Conservation (phyloP, 805 yeast genomes). For the Starmerella bombi region DNA sequence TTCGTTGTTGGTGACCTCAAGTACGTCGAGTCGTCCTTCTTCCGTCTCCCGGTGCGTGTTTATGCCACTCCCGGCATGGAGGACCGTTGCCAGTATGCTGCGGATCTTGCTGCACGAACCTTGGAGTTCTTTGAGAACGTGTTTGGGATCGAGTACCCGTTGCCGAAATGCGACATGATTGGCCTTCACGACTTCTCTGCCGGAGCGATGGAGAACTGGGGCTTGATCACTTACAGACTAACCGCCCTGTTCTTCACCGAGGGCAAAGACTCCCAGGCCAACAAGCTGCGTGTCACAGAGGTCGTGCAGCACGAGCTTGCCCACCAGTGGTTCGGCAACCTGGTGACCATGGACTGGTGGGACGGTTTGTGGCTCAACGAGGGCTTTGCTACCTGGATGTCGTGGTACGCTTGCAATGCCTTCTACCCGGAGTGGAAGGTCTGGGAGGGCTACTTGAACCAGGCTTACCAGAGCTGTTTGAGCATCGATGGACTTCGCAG, state of each 20-base stretch:
- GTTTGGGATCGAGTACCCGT: slow-evolving; percentile 60
- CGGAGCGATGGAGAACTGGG: slow-evolving; percentile 91
- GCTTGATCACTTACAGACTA: slow-evolving; percentile 56
- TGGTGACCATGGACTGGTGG: slow-evolving; percentile 92
- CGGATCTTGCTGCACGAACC: slow-evolving; percentile 50
- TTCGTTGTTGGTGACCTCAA: slow-evolving; percentile 57
- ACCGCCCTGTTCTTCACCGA: slow-evolving; percentile 56
- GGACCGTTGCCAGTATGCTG: slow-evolving; percentile 47
- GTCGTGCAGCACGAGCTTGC: slow-evolving; percentile 80
- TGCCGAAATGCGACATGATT: slow-evolving; percentile 67
- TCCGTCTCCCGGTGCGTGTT: slow-evolving; percentile 53
- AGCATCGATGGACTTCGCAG: slow-evolving; percentile 54
- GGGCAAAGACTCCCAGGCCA: slow-evolving; percentile 44
- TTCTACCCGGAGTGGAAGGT: slow-evolving; percentile 75
- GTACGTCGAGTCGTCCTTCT: slow-evolving; percentile 43
- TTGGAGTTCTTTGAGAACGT: slow-evolving; percentile 51
- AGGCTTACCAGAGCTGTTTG: slow-evolving; percentile 61
- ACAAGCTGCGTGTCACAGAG: slow-evolving; percentile 61
- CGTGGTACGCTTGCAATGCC: slow-evolving; percentile 53
- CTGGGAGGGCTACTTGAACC: slow-evolving; percentile 64
- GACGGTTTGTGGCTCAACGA: slow-evolving; percentile 82
- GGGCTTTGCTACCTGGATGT: slow-evolving; percentile 83
- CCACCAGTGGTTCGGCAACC: slow-evolving; percentile 85
- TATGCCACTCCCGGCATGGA: slow-evolving; percentile 58
- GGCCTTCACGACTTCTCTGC: slow-evolving; percentile 71